These are phyloP conservation scores for Morella rubra DNA, from an alignment of 306 rosid species.

Conservation along the genomic window DNA sequence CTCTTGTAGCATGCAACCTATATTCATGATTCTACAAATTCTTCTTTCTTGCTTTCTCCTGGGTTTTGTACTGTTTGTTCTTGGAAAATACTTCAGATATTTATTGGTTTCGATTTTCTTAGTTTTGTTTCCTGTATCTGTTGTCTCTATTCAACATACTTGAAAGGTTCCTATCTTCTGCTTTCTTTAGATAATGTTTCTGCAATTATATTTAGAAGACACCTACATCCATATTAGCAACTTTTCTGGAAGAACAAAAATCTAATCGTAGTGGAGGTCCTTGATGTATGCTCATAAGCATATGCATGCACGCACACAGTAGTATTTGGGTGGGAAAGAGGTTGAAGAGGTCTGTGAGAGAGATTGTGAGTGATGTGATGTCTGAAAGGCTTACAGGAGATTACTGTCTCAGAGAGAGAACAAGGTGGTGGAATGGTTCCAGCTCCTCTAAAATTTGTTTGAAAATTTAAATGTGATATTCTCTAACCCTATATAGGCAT, in stretches of 20 bases:
- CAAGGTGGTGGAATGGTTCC: background rate
- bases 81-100: background rate
- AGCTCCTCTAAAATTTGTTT: background rate
- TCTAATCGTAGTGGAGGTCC: background rate
- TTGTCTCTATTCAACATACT: background rate
- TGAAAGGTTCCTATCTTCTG: background rate
- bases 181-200: background rate
- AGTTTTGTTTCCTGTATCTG: background rate
- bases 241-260: background rate
- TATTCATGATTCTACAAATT: conserved; percentile 18
- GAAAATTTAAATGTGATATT: background rate
- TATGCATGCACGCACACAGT: background rate
- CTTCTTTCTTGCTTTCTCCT: background rate
- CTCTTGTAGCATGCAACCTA: conserved; percentile 15
- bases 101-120: background rate
- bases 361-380: background rate
- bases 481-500: background rate
- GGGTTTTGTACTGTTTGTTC: background rate
- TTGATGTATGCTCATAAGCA: background rate
- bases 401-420: background rate
- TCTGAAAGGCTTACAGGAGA: background rate
- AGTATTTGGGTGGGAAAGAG: background rate
- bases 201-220: background rate
- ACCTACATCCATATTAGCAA: background rate
- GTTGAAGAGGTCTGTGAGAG: background rate